Evolutionary conservation across 352 stramenopile genomes (phyloP), one percentile per base, ranked within the genome.

Genomic region (Pythium phragmitis): DNA sequence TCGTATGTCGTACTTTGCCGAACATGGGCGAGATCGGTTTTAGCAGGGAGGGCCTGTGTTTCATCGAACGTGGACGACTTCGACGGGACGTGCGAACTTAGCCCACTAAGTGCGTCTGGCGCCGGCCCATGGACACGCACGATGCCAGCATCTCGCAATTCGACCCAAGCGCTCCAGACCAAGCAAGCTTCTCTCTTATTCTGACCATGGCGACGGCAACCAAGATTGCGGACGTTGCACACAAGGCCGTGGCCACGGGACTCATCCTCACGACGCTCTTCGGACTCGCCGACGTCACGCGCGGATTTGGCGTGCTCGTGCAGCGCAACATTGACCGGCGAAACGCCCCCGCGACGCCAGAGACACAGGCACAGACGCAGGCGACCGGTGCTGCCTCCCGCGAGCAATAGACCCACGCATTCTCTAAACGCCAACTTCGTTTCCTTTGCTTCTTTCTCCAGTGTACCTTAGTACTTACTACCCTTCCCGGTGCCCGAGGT

Each of bases 231-330:
- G 83, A 96, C 70, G 77, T 92, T 46, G 68, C 85, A 42, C 82
- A 96, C 70, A 96, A 96, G 80, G 81, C 82, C 28, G 80, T 91
- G 54, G 80, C 85, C 59, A 79, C 85, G 68, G 85, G 87, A 2
- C 83, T 96, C 49, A 64, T 92, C 41, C 57, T 88, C 30, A 67
- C 87, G 50, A 94, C 87, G 33, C 71, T 78, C 49, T 80, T 86
- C 37, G 75, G 79, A 5, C 62, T 91, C 58, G 85, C 75, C 21
- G 87, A 96, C 72, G 83, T 96, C 50, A 86, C 75, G 58, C 82
- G 83, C 63, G 87, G 85, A 67, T 93, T 96, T 59, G 56, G 73
- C 67, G 77, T 92, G 28, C 74, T 96, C 54, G 82, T 88, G 39
- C 87, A 88, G 80, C 83, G 83, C 74, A 93, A 91, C 70, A 76